Percentiles rank a stretch among this genome's conserved stretches.
phyloP scores from a whole-genome alignment of 495 filamentous ascomycete genomes.

The Xylaria venustula region DNA sequence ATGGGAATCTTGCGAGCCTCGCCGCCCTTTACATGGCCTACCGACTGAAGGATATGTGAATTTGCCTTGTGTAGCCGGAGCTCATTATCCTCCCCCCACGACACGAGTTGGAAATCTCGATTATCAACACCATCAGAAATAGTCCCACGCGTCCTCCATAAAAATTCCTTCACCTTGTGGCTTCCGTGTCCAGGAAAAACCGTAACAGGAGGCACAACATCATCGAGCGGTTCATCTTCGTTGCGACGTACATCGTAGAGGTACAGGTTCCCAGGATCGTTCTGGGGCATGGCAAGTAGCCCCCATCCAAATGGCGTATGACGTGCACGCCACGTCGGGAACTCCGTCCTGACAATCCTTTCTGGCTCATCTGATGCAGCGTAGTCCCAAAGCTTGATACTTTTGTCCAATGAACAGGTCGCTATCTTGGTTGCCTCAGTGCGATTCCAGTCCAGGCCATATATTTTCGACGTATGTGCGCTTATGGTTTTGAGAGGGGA shows the following conservation, averaged over 20 bases:
- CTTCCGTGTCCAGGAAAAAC: slow-evolving; percentile 77
- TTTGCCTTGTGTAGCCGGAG: slow-evolving; percentile 77
- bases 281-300: slow-evolving; percentile 86
- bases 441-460: slow-evolving; percentile 93
- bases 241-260: slow-evolving; percentile 71
- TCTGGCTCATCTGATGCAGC: slow-evolving; percentile 63
- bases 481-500: slow-evolving; percentile 77
- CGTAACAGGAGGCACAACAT: slow-evolving; percentile 57
- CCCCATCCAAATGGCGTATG: slow-evolving; percentile 91
- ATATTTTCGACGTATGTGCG: slow-evolving; percentile 94
- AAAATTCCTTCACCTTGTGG: slow-evolving; percentile 86
- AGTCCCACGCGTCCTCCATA: slow-evolving; percentile 85
- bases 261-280: slow-evolving; percentile 78
- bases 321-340: slow-evolving; percentile 90
- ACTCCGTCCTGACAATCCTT: slow-evolving; percentile 72
- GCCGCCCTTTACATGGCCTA: slow-evolving; percentile 75
- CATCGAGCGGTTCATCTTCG: slow-evolving; percentile 40
- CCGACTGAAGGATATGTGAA: slow-evolving; percentile 58
- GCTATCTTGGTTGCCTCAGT: slow-evolving; percentile 66
- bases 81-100: slow-evolving; percentile 85
- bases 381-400: slow-evolving; percentile 94
- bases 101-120: slow-evolving; percentile 89
- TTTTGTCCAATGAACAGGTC: slow-evolving; percentile 89
- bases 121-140: slow-evolving; percentile 67
- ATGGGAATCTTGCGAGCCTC: slow-evolving; percentile 64